These are phyloP conservation scores for Chrysosporium queenslandicum DNA, from an alignment of 2,329 filamentous ascomycete genomes.

Conservation along the genomic window DNA sequence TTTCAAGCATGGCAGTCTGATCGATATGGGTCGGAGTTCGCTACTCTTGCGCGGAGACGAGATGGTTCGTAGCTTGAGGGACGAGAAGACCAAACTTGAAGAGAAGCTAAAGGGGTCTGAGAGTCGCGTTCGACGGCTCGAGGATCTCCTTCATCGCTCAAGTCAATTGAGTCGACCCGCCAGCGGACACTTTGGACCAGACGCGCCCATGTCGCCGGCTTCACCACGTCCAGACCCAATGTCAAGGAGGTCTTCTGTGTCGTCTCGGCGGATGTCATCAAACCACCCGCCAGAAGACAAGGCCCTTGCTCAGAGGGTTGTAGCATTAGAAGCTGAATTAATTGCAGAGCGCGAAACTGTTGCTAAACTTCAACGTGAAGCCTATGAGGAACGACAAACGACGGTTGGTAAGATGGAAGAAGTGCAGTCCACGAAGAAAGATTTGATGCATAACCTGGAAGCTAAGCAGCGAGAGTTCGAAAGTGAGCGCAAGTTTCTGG, in stretches of 20 bases:
- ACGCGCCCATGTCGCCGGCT: constrained; percentile 34
- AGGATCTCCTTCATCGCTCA: constrained; percentile 85
- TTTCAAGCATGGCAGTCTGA: constrained; percentile 92
- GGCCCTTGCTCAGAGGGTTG: constrained; percentile 50
- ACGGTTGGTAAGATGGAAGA: constrained; percentile 64
- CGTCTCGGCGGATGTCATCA: constrained; percentile 52
- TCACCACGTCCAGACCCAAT: constrained; percentile 34
- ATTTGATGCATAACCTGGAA: constrained; percentile 90
- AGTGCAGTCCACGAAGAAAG: constrained; percentile 81
- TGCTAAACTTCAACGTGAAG: constrained; percentile 59
- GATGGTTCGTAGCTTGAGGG: constrained; percentile 62
- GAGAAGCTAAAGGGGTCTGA: constrained; percentile 70
- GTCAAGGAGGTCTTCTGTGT: constrained; percentile 51
- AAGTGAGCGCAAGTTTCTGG: constrained; percentile 70
- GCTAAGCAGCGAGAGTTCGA: constrained; percentile 81
- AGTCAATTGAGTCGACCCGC: constrained; percentile 47
- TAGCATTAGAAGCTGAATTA: constrained; percentile 68
- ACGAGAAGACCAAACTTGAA: constrained; percentile 67
- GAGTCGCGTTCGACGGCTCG: constrained; percentile 79
- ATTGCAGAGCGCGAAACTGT: constrained; percentile 60
- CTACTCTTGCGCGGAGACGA: constrained; percentile 82
- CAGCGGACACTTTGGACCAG: constrained; percentile 41
- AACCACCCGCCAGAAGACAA: constrained; percentile 53
- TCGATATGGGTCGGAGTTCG: constrained; percentile 83
- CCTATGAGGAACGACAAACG: constrained; percentile 50